Evolutionary conservation across 139 green algal species (phyloP), one percentile per base, ranked within the genome.

Genomic region (Chlorella sorokiniana): DNA sequence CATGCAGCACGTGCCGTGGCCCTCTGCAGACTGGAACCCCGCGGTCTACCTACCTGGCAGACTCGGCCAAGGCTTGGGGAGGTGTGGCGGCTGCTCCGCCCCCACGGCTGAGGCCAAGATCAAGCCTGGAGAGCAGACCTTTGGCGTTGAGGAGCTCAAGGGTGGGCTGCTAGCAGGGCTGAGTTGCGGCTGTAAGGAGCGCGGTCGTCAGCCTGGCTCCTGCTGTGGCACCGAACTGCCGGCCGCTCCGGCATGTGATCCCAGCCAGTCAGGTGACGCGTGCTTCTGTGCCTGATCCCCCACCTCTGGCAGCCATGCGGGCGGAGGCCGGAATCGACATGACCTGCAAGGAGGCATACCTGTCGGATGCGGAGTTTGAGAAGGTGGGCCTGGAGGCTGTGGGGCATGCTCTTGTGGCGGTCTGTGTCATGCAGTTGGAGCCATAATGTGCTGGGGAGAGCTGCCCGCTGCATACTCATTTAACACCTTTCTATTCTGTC

Each of bases 271-370:
- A 1, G 33, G 16, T 62, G 7, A 1, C 27, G 52, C n/a, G 38
- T 25, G 16, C 75, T n/a, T 35, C 1, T 22, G 37, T 23, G 8
- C 56, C 4, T 27, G 37, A 31, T 33, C 11, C 27, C 74, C 4
- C 59, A 31, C 51, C 40, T 10, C 9, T 31, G 59, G 38, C 85
- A 88, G 86, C 41, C 29, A 40, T 90, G 84, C 78, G 79, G n/a
- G 64, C 10, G 29, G 86, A 90, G 3, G 69, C 65, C 76, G 86
- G 86, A 33, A 88, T 90, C 31, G 81, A 90, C 65, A 76, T 76
- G 29, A 83, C 86, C 11, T 35, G 63, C 70, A 90, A 90, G 80
- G 86, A 90, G 52, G 63, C 73, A 7, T 90, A 90, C 54, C 74
- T 90, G 0, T 52, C 5, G 16, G 76, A 76, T 1, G 83, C 80